These are phyloP conservation scores for Eremothecium coryli DNA, from an alignment of 1,139 yeast species.

Conservation along the genomic window DNA sequence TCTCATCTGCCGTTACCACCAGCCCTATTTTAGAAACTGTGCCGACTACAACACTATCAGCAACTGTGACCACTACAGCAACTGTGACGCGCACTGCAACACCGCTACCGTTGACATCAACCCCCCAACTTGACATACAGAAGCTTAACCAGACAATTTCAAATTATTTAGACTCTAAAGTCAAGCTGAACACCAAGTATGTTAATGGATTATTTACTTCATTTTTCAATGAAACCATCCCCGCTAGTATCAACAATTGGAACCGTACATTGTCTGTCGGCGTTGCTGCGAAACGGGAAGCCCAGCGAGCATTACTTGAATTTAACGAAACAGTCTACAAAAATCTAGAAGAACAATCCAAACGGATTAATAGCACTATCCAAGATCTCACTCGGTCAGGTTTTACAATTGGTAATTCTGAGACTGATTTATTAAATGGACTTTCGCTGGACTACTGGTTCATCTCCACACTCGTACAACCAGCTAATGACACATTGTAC, in stretches of 20 bases:
- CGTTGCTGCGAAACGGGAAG: slow-evolving; percentile 1
- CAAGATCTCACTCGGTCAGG: slow-evolving; percentile 11
- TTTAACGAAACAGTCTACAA: slow-evolving; percentile 6
- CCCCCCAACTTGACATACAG: background rate
- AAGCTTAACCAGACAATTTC: background rate
- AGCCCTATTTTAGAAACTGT: slow-evolving; percentile 1
- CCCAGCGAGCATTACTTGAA: slow-evolving; percentile 1
- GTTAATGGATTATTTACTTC: slow-evolving; percentile 1
- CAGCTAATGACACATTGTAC: slow-evolving; percentile 6
- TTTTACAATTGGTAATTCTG: slow-evolving; percentile 8
- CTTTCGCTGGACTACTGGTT: slow-evolving; percentile 12
- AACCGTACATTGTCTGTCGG: slow-evolving; percentile 1
- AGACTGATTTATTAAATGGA: slow-evolving; percentile 5
- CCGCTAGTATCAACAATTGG: slow-evolving; percentile 4
- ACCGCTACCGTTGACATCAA: background rate
- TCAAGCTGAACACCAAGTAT: slow-evolving; percentile 2
- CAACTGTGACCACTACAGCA: slow-evolving; percentile 1
- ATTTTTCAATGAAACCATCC: background rate
- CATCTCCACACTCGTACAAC: slow-evolving; percentile 8
- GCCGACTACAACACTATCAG: background rate
- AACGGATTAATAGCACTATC: slow-evolving; percentile 12
- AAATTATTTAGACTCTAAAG: slow-evolving; percentile 3
- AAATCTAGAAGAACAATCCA: slow-evolving; percentile 7
- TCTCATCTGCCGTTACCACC: background rate
- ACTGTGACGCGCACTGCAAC: background rate